Evolutionary conservation across 306 rosid genomes (phyloP).

Genomic region (Vachellia pachyceras): DNA sequence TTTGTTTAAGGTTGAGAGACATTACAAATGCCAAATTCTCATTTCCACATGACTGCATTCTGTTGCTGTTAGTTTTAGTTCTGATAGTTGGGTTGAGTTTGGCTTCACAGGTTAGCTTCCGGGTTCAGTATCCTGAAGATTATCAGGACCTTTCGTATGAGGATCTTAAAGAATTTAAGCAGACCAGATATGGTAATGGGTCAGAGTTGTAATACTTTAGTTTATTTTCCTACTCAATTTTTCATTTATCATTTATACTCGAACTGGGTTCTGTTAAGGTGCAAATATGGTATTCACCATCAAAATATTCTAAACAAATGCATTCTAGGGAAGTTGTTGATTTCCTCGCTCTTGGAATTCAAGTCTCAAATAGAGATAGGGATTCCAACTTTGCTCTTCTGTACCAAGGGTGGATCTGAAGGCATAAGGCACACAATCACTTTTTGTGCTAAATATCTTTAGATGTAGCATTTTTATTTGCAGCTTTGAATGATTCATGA

Average conservation of each 20-base stretch:
- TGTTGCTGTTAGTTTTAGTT: conserved; percentile 18
- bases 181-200: conserved; percentile 94
- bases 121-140: conserved; percentile 98
- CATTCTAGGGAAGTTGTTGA: conserved; percentile 20
- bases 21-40: conserved; percentile 22
- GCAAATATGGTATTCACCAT: background rate
- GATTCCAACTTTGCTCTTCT: background rate
- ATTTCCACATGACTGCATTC: conserved; percentile 9
- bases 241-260: background rate
- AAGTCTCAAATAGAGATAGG: background rate
- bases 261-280: conserved; percentile 7
- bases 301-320: background rate
- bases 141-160: conserved; percentile 88
- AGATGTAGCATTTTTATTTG: conserved; percentile 15
- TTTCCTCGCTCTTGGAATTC: conserved; percentile 16
- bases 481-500: conserved; percentile 4
- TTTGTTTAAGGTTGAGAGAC: conserved; percentile 37
- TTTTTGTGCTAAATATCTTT: conserved; percentile 17
- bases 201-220: conserved; percentile 38
- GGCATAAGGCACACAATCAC: conserved; percentile 10
- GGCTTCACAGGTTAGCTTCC: conserved; percentile 81
- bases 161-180: conserved; percentile 96
- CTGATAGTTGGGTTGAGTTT: conserved; percentile 36
- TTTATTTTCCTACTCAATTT: conserved; percentile 16
- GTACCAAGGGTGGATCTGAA: background rate